A percentile compares a stretch with the other conserved stretches of the same genome.
Conservation (phyloP, 208 protist species). For the Naegleria gruberi region DNA sequence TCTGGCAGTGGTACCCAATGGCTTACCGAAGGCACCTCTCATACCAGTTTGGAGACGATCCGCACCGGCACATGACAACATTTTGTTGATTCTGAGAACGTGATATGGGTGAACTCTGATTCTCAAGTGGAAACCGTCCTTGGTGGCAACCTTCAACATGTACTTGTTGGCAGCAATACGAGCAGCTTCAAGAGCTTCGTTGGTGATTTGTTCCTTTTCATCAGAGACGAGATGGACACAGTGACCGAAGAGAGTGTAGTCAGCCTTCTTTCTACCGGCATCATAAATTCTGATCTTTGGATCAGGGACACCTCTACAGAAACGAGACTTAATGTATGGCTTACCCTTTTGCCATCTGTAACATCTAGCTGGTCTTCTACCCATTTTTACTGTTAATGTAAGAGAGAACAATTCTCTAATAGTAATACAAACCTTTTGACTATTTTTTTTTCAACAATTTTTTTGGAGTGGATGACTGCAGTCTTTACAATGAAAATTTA, state of each 20-base stretch:
- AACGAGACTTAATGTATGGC: constrained; percentile 73
- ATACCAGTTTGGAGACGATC: constrained; percentile 72
- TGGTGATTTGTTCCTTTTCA: constrained; percentile 97
- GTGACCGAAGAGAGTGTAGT: constrained; percentile 90
- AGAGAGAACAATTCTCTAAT: neutral
- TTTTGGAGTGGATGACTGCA: no score
- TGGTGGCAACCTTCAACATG: constrained; percentile 92
- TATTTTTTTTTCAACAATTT: constrained; percentile 4
- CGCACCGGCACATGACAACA: constrained; percentile 98
- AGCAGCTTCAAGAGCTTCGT: constrained; percentile 96
- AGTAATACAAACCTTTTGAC: no score
- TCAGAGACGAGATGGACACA: constrained; percentile 94
- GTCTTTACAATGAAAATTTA: no score
- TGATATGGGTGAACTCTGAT: constrained; percentile 98
- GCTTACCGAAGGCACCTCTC: constrained; percentile 96
- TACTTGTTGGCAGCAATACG: constrained; percentile 99
- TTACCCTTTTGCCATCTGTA: constrained; percentile 62
- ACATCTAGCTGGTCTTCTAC: constrained; percentile 23
- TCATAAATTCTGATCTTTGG: constrained; percentile 96
- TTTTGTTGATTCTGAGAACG: constrained; percentile 99
- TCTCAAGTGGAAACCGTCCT: constrained; percentile 97
- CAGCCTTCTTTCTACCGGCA: constrained; percentile 90
- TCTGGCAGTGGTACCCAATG: constrained; percentile 39
- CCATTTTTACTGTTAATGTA: no score
- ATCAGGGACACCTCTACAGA: constrained; percentile 97